Evolutionary conservation across 331 rosid species (phyloP), one percentile per base, ranked within the genome.

Genomic region (Pyrus hybrid): DNA sequence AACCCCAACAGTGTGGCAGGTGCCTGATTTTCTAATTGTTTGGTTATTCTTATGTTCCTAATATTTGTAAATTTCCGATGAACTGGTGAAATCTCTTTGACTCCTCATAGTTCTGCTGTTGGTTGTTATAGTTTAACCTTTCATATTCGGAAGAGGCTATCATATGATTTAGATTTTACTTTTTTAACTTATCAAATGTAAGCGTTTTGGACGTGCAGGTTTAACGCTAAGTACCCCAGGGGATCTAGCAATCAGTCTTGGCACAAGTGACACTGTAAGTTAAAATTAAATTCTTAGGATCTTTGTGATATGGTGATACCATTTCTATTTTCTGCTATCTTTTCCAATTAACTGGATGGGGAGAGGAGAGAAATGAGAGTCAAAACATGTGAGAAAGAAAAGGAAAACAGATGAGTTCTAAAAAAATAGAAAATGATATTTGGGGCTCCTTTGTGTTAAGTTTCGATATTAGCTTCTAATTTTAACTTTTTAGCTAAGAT

Each of bases 1-100:
- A 95, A 95, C 80, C 97, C 97, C 66, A 95, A 95, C 80, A 95
- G 97, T 82, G 80, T 95, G 17, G 97, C 97, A 89, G 99, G 99
- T 95, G 67, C 83, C 70, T 51, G n/a, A 51, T 47, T 70, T 78
- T 83, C 18, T 43, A 49, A 37, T 37, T 37, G 45, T 3, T 3
- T 9, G 13, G 13, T 9, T 37, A 37, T 37, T 37, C 45, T 37
- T 37, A 4, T 37, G 45, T 37, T 37, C 4, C 25, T 22, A 16
- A 62, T 57, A 32, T 25, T 23, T 29, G n/a, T 62, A 32, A 32
- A 8, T 74, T 10, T 8, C 37, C 28, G 2, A 57, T 23, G 57
- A 57, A 57, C 67, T 33, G 30, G 23, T 56, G 35, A 71, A 63
- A 7, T 71, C 63, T 56, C 17, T 56, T 30, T 21, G 5, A 35